Evolutionary conservation across 768 basidiomycete genomes (phyloP), one percentile per base, ranked within the genome.

Genomic region (Termitomyces sp.): DNA sequence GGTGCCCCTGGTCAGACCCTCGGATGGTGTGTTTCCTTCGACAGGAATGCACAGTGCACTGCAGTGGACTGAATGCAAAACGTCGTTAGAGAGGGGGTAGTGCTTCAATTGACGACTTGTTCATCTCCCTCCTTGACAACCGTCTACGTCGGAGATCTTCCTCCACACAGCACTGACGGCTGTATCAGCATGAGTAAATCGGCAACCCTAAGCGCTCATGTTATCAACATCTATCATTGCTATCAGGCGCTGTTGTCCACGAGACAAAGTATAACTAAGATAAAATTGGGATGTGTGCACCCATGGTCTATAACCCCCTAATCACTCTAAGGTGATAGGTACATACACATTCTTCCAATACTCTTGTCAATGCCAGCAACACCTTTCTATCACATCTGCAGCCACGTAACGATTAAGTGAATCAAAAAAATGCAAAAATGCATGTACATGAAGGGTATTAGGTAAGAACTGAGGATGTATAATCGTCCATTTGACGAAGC

Each of bases 391-490:
- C 51, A 43, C 5, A 56, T 49, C 38, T 51, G 41, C n/a, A n/a
- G n/a, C 47, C 56, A 30, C 16, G 54, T 32, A 26, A 4, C 46
- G 16, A 47, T 46, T 33, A 30, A 47, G 8, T 8, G 58, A 65
- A 62, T 63, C 65, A 62, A 63, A 67, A 64, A 59, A 60, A 48
- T 48, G 43, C 52, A 67, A 64, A 59, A 60, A 48, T 48, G 43
- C 52, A 55, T 56, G 61, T 60, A 63, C 62, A 65, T 64, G 67
- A 55, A 63, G 70, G 71, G 72, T 71, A 72, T 73, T 69, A 69
- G 67, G 55, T 68, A 63, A 61, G 58, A 13, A 63, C 53, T 61
- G 53, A 54, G 53, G 36, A 55, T 41, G 58, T 20, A 49, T 18
- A 53, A 60, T 57, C 20, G 68, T 69, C 72, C 46, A 72, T 68